Conservation (phyloP, 176 grass and related monocot genomes). For the Tuctoria greenei region DNA sequence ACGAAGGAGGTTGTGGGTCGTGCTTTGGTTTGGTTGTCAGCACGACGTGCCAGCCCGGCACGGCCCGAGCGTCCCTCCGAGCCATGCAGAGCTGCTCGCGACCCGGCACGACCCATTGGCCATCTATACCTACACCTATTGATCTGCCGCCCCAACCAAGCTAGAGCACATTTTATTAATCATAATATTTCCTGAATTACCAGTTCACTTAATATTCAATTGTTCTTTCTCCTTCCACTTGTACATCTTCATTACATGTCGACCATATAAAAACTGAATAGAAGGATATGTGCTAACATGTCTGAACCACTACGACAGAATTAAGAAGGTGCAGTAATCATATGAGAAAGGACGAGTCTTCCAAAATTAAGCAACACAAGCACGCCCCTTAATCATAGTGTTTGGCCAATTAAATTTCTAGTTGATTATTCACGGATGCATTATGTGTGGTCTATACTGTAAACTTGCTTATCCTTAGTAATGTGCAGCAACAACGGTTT, state of each 20-base stretch:
- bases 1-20: too few species aligned
- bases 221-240: background rate
- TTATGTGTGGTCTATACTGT: background rate
- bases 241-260: background rate
- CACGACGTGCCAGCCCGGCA: too few species aligned
- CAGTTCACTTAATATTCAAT: background rate
- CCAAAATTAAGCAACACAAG: background rate
- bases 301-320: background rate
- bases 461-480: constrained; percentile 8
- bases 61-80: too few species aligned
- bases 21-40: too few species aligned
- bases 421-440: background rate
- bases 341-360: background rate
- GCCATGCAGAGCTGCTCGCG: too few species aligned
- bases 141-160: too few species aligned
- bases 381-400: too few species aligned
- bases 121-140: too few species aligned
- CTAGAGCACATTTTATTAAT: constrained; percentile 5
- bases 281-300: constrained; percentile 12
- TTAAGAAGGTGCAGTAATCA: background rate
- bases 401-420: background rate
- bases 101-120: too few species aligned
- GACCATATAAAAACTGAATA: background rate
- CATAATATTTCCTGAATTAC: background rate
- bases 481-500: too few species aligned